phyloP scores from a whole-genome alignment of 805 yeast genomes.

The Alloascoidea africana region DNA sequence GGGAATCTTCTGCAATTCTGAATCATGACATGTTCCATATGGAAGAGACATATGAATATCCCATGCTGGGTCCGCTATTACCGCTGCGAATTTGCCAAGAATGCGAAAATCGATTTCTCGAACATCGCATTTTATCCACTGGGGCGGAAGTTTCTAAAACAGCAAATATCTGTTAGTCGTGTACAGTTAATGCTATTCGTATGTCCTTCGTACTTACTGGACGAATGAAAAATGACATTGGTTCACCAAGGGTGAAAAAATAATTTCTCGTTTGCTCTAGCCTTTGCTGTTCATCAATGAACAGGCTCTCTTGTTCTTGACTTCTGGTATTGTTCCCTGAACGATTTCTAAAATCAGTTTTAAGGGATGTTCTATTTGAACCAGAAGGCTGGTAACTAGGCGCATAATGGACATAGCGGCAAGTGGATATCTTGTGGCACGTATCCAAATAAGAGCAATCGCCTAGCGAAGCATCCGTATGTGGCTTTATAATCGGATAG shows the following conservation, averaged over 20 bases:
- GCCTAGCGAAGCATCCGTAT: conserved; percentile 61
- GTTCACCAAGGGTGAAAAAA: conserved; percentile 20
- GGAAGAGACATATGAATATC: conserved; percentile 70
- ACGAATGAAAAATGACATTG: conserved; percentile 16
- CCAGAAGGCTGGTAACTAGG: neutral
- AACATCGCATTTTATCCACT: conserved; percentile 83
- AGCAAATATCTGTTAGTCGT: too few relatives aligned
- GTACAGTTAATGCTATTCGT: too few relatives aligned
- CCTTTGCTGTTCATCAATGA: too few relatives aligned
- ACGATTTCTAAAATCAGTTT: neutral
- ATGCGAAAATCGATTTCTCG: conserved; percentile 51
- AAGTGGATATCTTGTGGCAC: conserved; percentile 70
- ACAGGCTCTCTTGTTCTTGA: conserved; percentile 12
- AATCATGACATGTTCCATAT: conserved; percentile 27
- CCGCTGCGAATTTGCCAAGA: conserved; percentile 70
- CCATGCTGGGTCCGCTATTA: conserved; percentile 95
- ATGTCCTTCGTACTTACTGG: too few relatives aligned
- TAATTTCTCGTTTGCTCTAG: conserved; percentile 11
- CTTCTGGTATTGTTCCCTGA: conserved; percentile 8
- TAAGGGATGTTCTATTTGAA: neutral
- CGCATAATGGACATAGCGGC: conserved; percentile 71
- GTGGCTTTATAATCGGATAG: conserved; percentile 18
- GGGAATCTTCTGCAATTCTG: conserved; percentile 53
- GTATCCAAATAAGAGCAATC: conserved; percentile 93
- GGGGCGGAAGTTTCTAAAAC: conserved; percentile 43